Conservation (phyloP, 208 protist genomes). For the Leishmania major region DNA sequence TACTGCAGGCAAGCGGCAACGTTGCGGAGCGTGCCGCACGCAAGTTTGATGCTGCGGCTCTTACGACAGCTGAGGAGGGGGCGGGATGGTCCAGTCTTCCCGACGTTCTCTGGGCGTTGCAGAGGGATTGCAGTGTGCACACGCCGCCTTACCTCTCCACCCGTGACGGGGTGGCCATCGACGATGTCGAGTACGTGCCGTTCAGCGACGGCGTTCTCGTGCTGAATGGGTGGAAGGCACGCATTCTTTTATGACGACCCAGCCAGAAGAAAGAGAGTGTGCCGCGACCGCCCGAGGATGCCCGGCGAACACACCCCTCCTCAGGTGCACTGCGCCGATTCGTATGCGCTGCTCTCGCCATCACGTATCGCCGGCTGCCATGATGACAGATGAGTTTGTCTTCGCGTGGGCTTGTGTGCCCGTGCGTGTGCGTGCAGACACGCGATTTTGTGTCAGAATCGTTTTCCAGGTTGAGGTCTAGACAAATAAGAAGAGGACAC, state of each 20-base stretch:
- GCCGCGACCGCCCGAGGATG: too few species aligned
- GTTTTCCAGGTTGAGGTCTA: too few species aligned
- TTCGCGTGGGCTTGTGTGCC: too few species aligned
- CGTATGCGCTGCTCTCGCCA: too few species aligned
- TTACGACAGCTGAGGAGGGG: neutral
- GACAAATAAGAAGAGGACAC: too few species aligned
- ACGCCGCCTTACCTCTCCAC: neutral
- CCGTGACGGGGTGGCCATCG: constrained; percentile 3
- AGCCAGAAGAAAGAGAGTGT: too few species aligned
- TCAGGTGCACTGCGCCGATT: too few species aligned
- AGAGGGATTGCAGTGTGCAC: neutral
- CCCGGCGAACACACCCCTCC: too few species aligned
- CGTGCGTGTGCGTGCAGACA: too few species aligned
- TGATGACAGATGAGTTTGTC: too few species aligned
- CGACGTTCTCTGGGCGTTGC: neutral
- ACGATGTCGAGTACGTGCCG: neutral
- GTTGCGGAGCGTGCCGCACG: neutral
- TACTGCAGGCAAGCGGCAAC: neutral
- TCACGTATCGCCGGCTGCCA: too few species aligned
- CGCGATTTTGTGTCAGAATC: too few species aligned
- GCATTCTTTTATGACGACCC: neutral
- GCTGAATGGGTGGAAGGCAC: neutral
- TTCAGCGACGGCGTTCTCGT: neutral
- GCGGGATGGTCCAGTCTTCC: neutral
- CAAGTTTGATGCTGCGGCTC: neutral